phyloP scores from a whole-genome alignment of 768 basidiomycete genomes.

The Lactarius hengduanensis region DNA sequence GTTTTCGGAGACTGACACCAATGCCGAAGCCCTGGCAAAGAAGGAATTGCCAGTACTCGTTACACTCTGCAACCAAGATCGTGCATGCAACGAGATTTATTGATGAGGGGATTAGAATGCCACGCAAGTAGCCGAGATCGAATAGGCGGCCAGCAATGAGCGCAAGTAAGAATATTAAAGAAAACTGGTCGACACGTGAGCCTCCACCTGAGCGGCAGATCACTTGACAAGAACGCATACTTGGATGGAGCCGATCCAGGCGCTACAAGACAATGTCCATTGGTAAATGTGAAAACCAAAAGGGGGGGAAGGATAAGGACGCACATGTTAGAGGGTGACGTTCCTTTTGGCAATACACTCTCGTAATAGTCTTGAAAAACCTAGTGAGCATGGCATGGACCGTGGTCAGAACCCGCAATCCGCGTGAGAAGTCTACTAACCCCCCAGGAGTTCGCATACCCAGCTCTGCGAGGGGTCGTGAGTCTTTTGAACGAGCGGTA shows the following conservation, averaged over 20 bases:
- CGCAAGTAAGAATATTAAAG: slow-evolving; percentile 61
- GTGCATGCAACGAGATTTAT: slow-evolving; percentile 52
- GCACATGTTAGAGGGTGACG: slow-evolving; percentile 64
- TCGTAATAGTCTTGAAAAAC: slow-evolving; percentile 76
- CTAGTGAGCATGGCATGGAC: slow-evolving; percentile 36
- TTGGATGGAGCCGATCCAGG: slow-evolving; percentile 81
- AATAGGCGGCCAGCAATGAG: slow-evolving; percentile 67
- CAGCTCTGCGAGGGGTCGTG: slow-evolving; percentile 44
- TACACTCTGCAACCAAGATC: slow-evolving; percentile 71
- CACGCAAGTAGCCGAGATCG: slow-evolving; percentile 65
- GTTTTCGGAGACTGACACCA: slow-evolving; percentile 46
- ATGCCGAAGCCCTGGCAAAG: slow-evolving; percentile 69
- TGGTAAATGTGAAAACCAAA: neutral
- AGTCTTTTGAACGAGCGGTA: slow-evolving; percentile 4
- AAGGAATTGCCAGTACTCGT: slow-evolving; percentile 72
- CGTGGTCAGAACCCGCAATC: slow-evolving; percentile 2
- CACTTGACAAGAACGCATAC: slow-evolving; percentile 35
- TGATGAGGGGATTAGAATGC: slow-evolving; percentile 49
- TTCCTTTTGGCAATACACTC: slow-evolving; percentile 45
- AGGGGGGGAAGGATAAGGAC: slow-evolving; percentile 11
- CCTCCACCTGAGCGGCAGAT: neutral
- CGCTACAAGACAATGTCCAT: slow-evolving; percentile 39
- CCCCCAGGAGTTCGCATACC: slow-evolving; percentile 74
- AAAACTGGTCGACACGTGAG: slow-evolving; percentile 44
- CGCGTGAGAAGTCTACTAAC: slow-evolving; percentile 40